Conservation (phyloP, 2,329 filamentous ascomycete genomes). For the Helminthosporium solani region DNA sequence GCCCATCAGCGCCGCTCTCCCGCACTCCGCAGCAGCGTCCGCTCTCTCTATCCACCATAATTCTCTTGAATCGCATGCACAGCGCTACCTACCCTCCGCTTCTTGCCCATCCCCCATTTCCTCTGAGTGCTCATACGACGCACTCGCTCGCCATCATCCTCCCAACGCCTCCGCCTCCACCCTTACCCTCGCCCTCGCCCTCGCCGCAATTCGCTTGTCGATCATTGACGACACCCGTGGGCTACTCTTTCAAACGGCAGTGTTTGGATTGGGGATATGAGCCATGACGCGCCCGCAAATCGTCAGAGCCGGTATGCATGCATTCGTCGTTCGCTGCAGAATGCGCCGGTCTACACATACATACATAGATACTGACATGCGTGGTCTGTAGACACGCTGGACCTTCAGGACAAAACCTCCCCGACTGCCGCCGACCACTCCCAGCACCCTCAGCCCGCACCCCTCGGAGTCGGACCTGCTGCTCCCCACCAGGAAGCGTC, state of each 20-base stretch:
- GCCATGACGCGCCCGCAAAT: constrained; percentile 58
- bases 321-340: not conserved
- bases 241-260: not conserved
- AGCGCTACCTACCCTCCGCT: constrained; percentile 8
- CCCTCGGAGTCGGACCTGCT: constrained; percentile 56
- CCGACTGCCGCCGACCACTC: constrained; percentile 84
- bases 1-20: constrained; percentile 11
- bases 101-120: constrained; percentile 4
- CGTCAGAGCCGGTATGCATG: constrained; percentile 54
- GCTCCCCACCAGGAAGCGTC: constrained; percentile 85
- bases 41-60: constrained; percentile 9
- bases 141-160: not conserved
- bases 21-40: constrained; percentile 16
- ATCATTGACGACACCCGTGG: constrained; percentile 12
- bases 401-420: constrained; percentile 80
- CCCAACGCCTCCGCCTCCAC: constrained; percentile 17
- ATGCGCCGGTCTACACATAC: constrained; percentile 1
- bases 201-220: constrained; percentile 30
- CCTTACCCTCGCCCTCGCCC: not conserved
- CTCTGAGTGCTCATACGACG: not conserved
- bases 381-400: constrained; percentile 74
- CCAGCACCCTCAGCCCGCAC: constrained; percentile 55
- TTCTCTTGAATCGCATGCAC: constrained; percentile 2
- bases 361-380: not conserved
- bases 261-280: constrained; percentile 28